Evolutionary conservation across 179 eudicot species (phyloP).

Genomic region (Beta corolliflora): DNA sequence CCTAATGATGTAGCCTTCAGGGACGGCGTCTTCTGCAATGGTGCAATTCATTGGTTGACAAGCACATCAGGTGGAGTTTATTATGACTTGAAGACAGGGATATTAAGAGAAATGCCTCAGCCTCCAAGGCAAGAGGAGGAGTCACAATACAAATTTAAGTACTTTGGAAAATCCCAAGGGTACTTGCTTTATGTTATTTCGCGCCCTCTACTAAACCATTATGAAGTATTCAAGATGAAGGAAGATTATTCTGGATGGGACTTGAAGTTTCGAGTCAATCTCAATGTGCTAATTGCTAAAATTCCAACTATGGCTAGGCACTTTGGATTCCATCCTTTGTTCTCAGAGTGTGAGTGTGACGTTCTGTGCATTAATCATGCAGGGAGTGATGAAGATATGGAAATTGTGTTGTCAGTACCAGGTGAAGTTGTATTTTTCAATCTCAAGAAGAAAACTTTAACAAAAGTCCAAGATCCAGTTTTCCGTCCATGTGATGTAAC

Average conservation of each 20-base stretch:
- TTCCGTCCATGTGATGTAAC: slow-evolving; percentile 24
- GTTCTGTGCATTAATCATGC: slow-evolving; percentile 24
- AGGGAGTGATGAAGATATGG: slow-evolving; percentile 10
- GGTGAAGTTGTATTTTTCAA: slow-evolving; percentile 24
- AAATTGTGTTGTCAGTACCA: slow-evolving; percentile 27
- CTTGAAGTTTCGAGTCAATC: slow-evolving; percentile 18
- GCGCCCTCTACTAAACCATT: slow-evolving; percentile 12
- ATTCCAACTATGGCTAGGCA: slow-evolving; percentile 24
- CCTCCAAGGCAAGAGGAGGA: slow-evolving; percentile 29
- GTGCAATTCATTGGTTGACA: slow-evolving; percentile 33
- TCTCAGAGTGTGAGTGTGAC: slow-evolving; percentile 28
- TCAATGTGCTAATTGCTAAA: slow-evolving; percentile 11
- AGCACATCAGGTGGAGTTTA: slow-evolving; percentile 25
- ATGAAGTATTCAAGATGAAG: slow-evolving; percentile 25
- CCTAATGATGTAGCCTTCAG: slow-evolving; percentile 28
- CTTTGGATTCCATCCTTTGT: slow-evolving; percentile 25
- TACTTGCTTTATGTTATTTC: slow-evolving; percentile 21
- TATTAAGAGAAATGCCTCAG: slow-evolving; percentile 27
- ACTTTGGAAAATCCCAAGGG: slow-evolving; percentile 29
- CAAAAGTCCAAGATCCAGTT: background rate
- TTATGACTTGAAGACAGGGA: slow-evolving; percentile 9
- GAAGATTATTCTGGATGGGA: slow-evolving; percentile 32
- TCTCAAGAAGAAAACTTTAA: slow-evolving; percentile 18
- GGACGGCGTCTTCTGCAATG: slow-evolving; percentile 29
- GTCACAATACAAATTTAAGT: slow-evolving; percentile 22